Percentiles rank a stretch among this genome's conserved stretches.
Evolutionary conservation across 129 eudicot species (phyloP).

Genomic region (Helichrysum umbraculigerum): DNA sequence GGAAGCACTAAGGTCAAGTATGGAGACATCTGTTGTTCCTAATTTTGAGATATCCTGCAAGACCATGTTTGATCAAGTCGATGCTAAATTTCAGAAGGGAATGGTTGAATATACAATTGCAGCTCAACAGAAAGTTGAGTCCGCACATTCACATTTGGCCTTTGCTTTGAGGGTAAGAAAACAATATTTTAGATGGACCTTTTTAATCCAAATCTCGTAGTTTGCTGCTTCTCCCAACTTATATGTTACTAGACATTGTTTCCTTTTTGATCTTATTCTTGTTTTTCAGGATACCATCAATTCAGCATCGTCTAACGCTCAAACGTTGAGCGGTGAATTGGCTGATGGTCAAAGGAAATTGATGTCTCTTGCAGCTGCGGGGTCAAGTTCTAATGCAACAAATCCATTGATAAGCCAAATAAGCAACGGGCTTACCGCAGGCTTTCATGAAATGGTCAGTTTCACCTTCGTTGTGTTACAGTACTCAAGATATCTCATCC

Average conservation of each 20-base stretch:
- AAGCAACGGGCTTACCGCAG: conserved; percentile 69
- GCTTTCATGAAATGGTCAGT: conserved; percentile 75
- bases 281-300: conserved; percentile 65
- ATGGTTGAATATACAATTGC: conserved; percentile 68
- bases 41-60: conserved; percentile 88
- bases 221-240: neutral
- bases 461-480: neutral
- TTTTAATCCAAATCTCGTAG: neutral
- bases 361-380: conserved; percentile 68
- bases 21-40: conserved; percentile 81
- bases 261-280: neutral
- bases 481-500: conserved; percentile 8
- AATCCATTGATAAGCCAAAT: conserved; percentile 57
- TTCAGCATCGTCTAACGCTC: conserved; percentile 82
- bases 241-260: neutral
- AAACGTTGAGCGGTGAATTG: conserved; percentile 60
- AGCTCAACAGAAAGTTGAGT: conserved; percentile 66
- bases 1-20: conserved; percentile 74
- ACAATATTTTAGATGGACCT: neutral
- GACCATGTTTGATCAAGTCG: conserved; percentile 90
- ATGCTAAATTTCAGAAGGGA: conserved; percentile 84
- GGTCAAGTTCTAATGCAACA: conserved; percentile 54
- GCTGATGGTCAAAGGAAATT: conserved; percentile 82
- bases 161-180: conserved; percentile 72
- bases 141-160: conserved; percentile 71